Evolutionary conservation across 2,329 filamentous ascomycete genomes (phyloP), one percentile per base, ranked within the genome.

Genomic region (Talaromyces amestolkiae): DNA sequence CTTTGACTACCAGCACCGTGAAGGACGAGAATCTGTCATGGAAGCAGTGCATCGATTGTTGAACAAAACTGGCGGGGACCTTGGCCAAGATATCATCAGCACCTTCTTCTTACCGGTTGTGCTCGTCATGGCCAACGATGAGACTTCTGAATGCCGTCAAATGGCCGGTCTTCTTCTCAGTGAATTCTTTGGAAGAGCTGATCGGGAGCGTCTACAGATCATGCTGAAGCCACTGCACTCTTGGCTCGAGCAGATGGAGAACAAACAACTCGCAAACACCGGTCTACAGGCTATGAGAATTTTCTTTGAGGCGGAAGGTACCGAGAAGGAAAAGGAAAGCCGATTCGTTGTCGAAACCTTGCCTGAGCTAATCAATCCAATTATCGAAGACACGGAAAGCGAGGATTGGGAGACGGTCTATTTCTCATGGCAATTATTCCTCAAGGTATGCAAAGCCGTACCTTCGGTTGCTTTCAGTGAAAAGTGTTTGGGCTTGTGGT

Each of bases 1-100:
- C 73, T 82, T 99, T 69, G 89, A 94, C 66, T 99, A 97, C 76
- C 88, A 94, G 51, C 88, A 96, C 72, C 89, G 93, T 70, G 91
- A 95, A 67, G 95, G 95, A 33, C 87, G 96, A 43, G 84, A 97
- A 67, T 97, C 93, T 0, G 92, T 97, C 33, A 92, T 99, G 87
- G 95, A 99, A 78, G 88, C 94, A 3, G 84, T 97, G 54, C 90
- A 97, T 73, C 83, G 93, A 51, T 82, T 99, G n/a, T 82, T 98
- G 24, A 88, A 87, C 68, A 98, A 97, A 78, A 89, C 93, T 4
- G 89, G 90, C 0, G 87, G 92, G 45, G 90, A 93, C 31, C 87
- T 93, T 54, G 87, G 93, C 8, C 92, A 96, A 75, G 91, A 97
- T 69, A 86, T 97, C 39, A 85, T 92, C 0, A 87, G 87, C 1